Evolutionary conservation across 805 yeast species (phyloP).

Genomic region (Yarrowia bubula): DNA sequence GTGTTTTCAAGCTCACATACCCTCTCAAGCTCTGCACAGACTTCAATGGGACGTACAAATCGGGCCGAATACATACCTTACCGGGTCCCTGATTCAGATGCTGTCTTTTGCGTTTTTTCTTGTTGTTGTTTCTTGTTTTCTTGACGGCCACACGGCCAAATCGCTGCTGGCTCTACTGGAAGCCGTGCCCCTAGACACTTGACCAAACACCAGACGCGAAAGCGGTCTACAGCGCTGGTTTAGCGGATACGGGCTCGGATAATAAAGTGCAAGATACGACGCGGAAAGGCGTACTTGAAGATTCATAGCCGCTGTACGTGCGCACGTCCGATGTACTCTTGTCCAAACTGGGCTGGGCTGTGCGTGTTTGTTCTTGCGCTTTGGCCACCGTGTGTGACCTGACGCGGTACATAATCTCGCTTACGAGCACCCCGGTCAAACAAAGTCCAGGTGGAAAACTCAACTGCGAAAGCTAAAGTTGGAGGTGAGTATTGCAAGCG

Average conservation of each 20-base stretch:
- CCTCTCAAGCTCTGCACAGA: not conserved
- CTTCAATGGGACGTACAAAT: not conserved
- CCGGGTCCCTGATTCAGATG: constrained; percentile 16
- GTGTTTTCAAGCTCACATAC: not conserved
- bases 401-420: not conserved
- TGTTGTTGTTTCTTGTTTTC: not conserved
- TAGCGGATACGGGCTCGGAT: too few relatives aligned
- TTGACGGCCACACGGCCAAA: too few relatives aligned
- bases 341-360: too few relatives aligned
- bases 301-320: too few relatives aligned
- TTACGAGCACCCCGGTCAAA: not conserved
- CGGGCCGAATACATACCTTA: not conserved
- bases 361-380: not conserved
- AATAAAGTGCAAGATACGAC: not conserved
- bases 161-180: too few relatives aligned
- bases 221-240: too few relatives aligned
- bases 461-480: not conserved
- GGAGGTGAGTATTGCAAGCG: not conserved
- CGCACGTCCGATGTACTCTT: too few relatives aligned
- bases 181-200: too few relatives aligned
- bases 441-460: not conserved
- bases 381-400: not conserved
- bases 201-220: too few relatives aligned
- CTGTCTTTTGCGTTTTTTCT: not conserved
- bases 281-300: too few relatives aligned